phyloP scores from a whole-genome alignment of 208 protist species.

The Trypanosoma scelopori region DNA sequence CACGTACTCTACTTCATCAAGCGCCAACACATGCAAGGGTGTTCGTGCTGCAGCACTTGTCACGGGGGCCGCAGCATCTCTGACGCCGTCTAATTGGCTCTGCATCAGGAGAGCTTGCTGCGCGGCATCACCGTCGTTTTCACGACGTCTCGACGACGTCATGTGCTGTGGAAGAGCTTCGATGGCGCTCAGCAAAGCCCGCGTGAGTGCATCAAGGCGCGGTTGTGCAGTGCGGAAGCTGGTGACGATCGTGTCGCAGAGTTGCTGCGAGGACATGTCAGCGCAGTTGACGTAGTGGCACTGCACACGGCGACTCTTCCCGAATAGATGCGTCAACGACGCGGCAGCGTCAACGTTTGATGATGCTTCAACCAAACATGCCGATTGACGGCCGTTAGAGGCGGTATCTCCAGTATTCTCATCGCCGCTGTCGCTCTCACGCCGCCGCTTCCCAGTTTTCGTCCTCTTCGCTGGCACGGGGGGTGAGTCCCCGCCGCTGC shows the following conservation, averaged over 20 bases:
- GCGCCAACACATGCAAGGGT: constrained; percentile 62
- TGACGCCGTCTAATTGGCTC: background rate
- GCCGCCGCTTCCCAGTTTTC: background rate
- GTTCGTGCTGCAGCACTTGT: background rate
- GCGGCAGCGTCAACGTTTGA: background rate
- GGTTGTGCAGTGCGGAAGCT: constrained; percentile 41
- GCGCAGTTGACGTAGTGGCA: constrained; percentile 86
- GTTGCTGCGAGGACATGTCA: constrained; percentile 45
- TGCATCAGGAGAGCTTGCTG: background rate
- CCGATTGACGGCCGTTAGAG: background rate
- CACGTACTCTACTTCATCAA: constrained; percentile 85
- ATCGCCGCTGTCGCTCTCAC: background rate
- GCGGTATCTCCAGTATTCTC: background rate
- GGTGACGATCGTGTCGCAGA: constrained; percentile 42
- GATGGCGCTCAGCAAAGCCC: constrained; percentile 33
- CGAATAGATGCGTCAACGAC: background rate
- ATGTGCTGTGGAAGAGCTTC: constrained; percentile 20
- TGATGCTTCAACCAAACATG: background rate
- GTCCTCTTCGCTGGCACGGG: background rate
- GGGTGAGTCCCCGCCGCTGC: background rate
- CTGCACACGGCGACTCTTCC: constrained; percentile 33
- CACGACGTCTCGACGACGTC: background rate
- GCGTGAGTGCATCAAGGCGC: constrained; percentile 37
- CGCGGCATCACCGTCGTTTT: background rate
- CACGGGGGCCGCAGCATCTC: constrained; percentile 1